Base-by-base conservation (phyloP, 1,284 basidiomycete genomes). In the Leccinum subrobustum region DNA sequence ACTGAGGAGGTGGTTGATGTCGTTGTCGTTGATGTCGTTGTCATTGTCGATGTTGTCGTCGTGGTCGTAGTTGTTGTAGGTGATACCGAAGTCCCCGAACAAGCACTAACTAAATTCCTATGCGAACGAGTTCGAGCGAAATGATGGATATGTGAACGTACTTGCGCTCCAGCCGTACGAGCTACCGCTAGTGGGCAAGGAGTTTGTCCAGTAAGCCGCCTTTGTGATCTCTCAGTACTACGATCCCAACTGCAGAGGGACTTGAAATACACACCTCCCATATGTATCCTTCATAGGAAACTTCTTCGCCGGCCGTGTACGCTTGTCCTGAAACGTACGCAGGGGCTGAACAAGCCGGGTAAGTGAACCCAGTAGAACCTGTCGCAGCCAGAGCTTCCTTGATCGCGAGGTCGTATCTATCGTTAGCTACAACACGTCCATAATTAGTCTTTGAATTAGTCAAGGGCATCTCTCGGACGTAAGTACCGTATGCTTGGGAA, bases 311-410 rank as follows among this genome's bases (percentile, higher is more conserved):
- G 4, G 77, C 84, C 4, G 78, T 68, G 70, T 90, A 89, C 60
- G 69, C 75, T 6, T 70, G 79, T 29, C 84, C 83, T 6, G 81
- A 70, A 39, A 76, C 75, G 67, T 76, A 89, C 1, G 81, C 78
- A 16, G 83, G 77, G 7, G 84, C 83, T 29, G 81, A 79, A 69
- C 87, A 89, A 56, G 82, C 67, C 12, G 87, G 86, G 70, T 80
- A 89, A 1, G 80, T 83, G 71, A 89, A 89, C 3, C 86, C 85
- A 23, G 84, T 85, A 23, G 86, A 83, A 48, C 87, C 87, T 33
- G 85, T 83, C 35, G 82, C 81, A 14, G 77, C 73, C 47, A 89
- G 76, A 29, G 84, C 80, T 60, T 82, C 80, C 75, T 90, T 89
- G 63, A 88, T 83, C 3, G 81, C 81, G 16, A 79, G 70, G 66